Base-by-base conservation (phyloP, 179 eudicot species). In the Beta lomatogona region DNA sequence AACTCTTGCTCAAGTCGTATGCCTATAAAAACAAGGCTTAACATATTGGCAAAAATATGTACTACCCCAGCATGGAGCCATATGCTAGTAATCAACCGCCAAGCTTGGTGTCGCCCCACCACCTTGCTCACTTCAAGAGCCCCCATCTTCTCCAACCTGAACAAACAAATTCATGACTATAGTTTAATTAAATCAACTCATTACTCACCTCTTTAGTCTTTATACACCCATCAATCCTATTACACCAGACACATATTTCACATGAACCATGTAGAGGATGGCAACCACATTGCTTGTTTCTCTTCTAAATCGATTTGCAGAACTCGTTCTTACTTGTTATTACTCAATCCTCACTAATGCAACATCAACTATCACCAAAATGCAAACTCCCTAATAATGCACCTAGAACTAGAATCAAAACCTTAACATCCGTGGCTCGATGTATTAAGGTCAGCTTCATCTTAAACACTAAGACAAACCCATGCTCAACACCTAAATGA, bases 21-120 rank as follows among this genome's bases (percentile, higher is more conserved):
- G 73, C 98, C 98, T 66, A 94, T 90, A 73, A 93, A 88, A 0
- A 89, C 55, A 50, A 94, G 87, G 79, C 95, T 89, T 54, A 93
- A 45, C 98, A 94, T 91, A 74, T 94, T 94, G 61, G 91, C 92
- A 22, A 90, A 84, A 44, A 94, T 31, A 83, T 94, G 98, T 14
- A 93, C 75, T 14, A 91, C 88, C 21, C 98, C 98, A 44, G 94
- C 98, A 86, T 94, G 98, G 77, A 94, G 83, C 97, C 97, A 91
- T 80, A 85, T 89, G 72, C 95, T 87, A 61, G 92, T 77, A 21
- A 85, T 59, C 71, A 94, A 64, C 75, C 98, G 86, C 98, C 97
- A 94, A 21, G 19, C 82, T 76, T 94, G 83, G 45, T 84, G 89
- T 0, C 82, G 46, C 9, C 86, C 81, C 19, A 88, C 89, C 79